Conservation (phyloP, 768 basidiomycete species). For the Amanita pseudoporphyria region DNA sequence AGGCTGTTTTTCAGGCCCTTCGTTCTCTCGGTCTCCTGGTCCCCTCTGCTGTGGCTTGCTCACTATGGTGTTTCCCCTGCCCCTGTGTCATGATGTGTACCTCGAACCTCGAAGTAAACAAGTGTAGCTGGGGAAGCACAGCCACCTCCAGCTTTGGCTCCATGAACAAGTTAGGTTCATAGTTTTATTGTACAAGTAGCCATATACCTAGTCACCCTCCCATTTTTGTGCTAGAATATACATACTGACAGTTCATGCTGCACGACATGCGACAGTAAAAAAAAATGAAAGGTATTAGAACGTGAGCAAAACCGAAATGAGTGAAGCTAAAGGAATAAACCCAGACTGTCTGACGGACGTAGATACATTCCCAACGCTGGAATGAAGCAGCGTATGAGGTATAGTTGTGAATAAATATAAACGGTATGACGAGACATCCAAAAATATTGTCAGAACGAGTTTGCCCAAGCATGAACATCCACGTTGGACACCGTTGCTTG, state of each 20-base stretch:
- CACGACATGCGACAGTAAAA: too few species aligned
- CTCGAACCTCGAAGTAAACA: too few species aligned
- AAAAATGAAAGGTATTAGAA: not conserved
- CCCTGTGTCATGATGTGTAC: not conserved
- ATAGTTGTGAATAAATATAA: constrained; percentile 4
- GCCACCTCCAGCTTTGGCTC: not conserved
- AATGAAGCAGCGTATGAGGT: not conserved
- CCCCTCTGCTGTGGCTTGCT: too few species aligned
- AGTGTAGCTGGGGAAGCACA: not conserved
- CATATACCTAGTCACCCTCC: not conserved
- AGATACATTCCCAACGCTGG: not conserved
- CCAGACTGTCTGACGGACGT: not conserved
- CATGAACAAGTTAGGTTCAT: not conserved
- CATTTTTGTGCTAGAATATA: not conserved
- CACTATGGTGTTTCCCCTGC: too few species aligned
- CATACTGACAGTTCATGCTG: not conserved
- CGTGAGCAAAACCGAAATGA: not conserved
- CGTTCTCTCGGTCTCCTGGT: too few species aligned
- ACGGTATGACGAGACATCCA: not conserved
- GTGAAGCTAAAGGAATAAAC: not conserved
- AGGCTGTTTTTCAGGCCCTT: too few species aligned
- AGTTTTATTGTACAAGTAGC: constrained; percentile 1
- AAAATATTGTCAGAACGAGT: constrained; percentile 39
- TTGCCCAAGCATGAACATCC: constrained; percentile 76
- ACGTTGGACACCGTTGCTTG: constrained; percentile 47